Base-by-base conservation (phyloP, 768 basidiomycete genomes). In the Russula brevipes region DNA sequence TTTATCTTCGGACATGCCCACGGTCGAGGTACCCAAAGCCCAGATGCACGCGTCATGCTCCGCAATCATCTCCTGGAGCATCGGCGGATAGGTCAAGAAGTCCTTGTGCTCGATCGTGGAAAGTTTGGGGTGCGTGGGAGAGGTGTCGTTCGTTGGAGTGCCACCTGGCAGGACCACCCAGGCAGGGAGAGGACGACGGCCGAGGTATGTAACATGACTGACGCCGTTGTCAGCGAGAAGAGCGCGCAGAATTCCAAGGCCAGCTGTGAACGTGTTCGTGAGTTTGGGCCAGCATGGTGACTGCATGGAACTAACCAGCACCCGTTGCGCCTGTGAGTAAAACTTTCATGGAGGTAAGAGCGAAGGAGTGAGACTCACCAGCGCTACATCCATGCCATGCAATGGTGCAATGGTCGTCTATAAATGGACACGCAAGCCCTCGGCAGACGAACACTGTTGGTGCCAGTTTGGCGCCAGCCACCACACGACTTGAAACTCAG, bases 41-140 rank as follows among this genome's bases (percentile, higher is more conserved):
- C 72, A 72, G 6, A 72, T 66, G 49, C 69, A 69, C n/a, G 69
- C 69, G 24, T 72, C 69, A 12, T 70, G 71, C 14, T 53, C 64
- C 30, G 59, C 63, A n/a, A 72, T 55, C n/a, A 33, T 59, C 10
- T 47, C 47, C 42, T 60, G 60, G 8, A 72, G 46, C 7, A 41
- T 39, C 3, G 64, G 30, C 5, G 71, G 66, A 54, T 69, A 72
- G 3, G 35, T 8, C 7, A 58, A 41, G 57, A 70, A 72, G 53
- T 70, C 59, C 4, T 56, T 36, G 36, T 69, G 68, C 7, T 66
- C 63, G 36, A 72, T 36, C 2, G 69, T 63, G 14, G 31, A 56
- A n/a, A 68, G 67, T 51, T 70, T 72, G 1, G 68, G 60, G 35
- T 68, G 64, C 8, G 65, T 47, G 3, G 62, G 65, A 11, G 60